phyloP scores from a whole-genome alignment of 2,329 filamentous ascomycete genomes.

The Colletotrichum echinochloae region DNA sequence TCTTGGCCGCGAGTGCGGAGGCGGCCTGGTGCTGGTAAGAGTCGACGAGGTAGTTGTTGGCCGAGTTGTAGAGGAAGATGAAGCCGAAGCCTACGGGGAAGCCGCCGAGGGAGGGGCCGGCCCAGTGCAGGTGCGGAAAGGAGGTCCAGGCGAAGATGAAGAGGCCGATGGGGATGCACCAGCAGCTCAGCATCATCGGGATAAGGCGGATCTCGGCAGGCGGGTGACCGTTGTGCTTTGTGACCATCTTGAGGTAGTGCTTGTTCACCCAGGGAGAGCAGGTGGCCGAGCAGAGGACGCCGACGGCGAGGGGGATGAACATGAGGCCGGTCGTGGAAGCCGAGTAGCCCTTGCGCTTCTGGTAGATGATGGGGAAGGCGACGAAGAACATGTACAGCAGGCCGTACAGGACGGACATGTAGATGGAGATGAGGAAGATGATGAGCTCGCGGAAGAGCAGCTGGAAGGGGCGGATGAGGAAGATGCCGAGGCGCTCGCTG shows the following conservation, averaged over 20 bases:
- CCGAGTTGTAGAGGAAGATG: conserved; percentile 85
- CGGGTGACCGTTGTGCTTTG: conserved; percentile 76
- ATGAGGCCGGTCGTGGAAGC: conserved; percentile 82
- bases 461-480: conserved; percentile 86
- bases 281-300: conserved; percentile 74
- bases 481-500: conserved; percentile 75
- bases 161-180: conserved; percentile 73
- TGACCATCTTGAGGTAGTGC: conserved; percentile 76
- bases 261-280: conserved; percentile 82
- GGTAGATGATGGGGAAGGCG: conserved; percentile 77
- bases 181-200: conserved; percentile 84
- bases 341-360: conserved; percentile 82
- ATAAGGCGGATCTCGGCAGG: conserved; percentile 83
- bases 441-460: conserved; percentile 87
- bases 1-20: conserved; percentile 84
- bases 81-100: conserved; percentile 82
- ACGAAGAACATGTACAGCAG: conserved; percentile 83
- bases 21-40: conserved; percentile 79
- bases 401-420: conserved; percentile 86
- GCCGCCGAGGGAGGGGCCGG: conserved; percentile 78
- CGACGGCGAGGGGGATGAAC: conserved; percentile 86
- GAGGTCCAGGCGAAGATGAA: conserved; percentile 73
- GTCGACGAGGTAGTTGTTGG: conserved; percentile 79
- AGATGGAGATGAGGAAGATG: conserved; percentile 84
- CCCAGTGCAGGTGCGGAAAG: conserved; percentile 74